These are phyloP conservation scores for Rhododendron molle DNA, from an alignment of 148 eudicot genomes.

Conservation along the genomic window DNA sequence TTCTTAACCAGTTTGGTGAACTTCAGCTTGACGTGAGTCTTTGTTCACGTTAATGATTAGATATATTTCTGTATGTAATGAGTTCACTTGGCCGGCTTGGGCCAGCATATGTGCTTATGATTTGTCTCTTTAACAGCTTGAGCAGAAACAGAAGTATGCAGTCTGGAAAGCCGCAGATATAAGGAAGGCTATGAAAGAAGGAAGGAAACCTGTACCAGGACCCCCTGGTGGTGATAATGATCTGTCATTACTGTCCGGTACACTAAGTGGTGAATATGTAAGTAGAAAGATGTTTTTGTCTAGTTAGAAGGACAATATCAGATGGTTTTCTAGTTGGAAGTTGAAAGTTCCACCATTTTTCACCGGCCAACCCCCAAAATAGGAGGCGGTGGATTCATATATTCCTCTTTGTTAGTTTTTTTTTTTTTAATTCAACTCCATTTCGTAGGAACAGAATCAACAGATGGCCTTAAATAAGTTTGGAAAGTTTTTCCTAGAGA, in stretches of 20 bases:
- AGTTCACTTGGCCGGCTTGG: not conserved
- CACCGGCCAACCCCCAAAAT: not conserved
- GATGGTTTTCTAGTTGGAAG: not conserved
- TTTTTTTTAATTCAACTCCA: not conserved
- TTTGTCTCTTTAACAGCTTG: conserved; percentile 45
- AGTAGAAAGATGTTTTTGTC: conserved; percentile 15
- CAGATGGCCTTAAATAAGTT: not conserved
- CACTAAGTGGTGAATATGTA: conserved; percentile 58
- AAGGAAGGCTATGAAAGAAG: conserved; percentile 93
- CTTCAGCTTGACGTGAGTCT: conserved; percentile 81
- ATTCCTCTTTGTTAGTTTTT: not conserved
- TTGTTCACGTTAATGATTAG: not conserved
- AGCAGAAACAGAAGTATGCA: conserved; percentile 98
- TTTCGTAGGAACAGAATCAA: not conserved
- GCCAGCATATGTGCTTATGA: not conserved
- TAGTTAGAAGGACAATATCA: not conserved
- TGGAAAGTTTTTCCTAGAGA: not conserved
- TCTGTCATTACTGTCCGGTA: conserved; percentile 33
- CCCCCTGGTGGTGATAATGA: conserved; percentile 90
- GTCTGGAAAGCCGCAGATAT: conserved; percentile 99
- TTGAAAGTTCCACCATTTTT: not conserved
- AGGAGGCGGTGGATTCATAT: not conserved
- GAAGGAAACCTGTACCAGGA: conserved; percentile 89
- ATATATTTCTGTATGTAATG: not conserved
- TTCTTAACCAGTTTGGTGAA: conserved; percentile 88